Evolutionary conservation across 2,329 filamentous ascomycete species (phyloP), one percentile per base, ranked within the genome.

Genomic region (Pezicula carpinea): DNA sequence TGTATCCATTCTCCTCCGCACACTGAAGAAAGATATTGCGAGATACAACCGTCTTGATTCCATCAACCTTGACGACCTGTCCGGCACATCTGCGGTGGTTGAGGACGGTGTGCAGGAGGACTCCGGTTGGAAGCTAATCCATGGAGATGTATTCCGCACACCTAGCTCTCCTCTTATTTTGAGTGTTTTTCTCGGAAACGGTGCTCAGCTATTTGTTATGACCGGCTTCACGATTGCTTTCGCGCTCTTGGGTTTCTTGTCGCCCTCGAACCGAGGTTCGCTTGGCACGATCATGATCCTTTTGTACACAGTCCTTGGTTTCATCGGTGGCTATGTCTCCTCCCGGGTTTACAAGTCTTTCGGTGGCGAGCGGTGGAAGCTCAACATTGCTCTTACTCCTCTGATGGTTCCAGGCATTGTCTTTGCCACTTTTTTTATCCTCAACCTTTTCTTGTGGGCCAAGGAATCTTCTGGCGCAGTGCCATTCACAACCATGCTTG

Each of bases 31-130:
- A 74, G 93, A 99, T 63, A 96, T 99, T 67, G 89, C 90, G 23
- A 80, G 93, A 46, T 99, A 99, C 74, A 99, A 99, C 71, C 83
- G 92, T 29, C 77, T 99, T 33, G 92, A 99, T 61, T 83, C 89
- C 63, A 88, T 96, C 68, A 89, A 86, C 57, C 76, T 97, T 29
- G 92, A 96, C 51, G 92, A 97, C 64, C 75, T 97, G 31, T 85
- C 86, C 34, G 88, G 87, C 34, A 88, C 84, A 3, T 86, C 82
- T 33, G 83, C 77, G 8, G 83, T 76, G 6, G 74, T 90, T 5
- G 92, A 96, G 56, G 92, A 97, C 60, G 92, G 91, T 29, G 88
- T 97, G 1, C 91, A 96, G 66, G 93, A 99, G 63, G 93, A 99
- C 66, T 96, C 91, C 8, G 93, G 93, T 51, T 99, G 93, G 93